Conservation (phyloP, 202 grass and related monocot species). For the Digitaria exilis region DNA sequence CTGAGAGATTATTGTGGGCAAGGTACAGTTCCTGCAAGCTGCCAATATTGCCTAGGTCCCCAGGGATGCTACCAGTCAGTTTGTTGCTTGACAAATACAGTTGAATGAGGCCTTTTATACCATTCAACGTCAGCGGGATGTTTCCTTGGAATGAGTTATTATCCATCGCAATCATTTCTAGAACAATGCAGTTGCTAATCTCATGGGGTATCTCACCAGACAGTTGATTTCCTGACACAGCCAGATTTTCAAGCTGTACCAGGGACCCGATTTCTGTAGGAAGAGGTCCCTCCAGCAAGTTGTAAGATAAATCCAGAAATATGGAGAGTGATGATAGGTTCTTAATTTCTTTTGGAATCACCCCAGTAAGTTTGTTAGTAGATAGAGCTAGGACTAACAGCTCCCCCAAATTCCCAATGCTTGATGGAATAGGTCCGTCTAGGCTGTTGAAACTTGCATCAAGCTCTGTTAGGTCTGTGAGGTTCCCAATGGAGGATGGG, state of each 20-base stretch:
- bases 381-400: slow-evolving; percentile 2
- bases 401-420: slow-evolving; percentile 29
- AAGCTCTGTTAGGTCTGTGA: slow-evolving; percentile 22
- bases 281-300: slow-evolving; percentile 30
- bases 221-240: slow-evolving; percentile 17
- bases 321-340: slow-evolving; percentile 9
- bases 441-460: slow-evolving; percentile 31
- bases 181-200: background rate
- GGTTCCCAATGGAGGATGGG: slow-evolving; percentile 26
- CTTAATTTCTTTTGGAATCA: slow-evolving; percentile 19
- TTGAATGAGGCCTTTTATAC: background rate
- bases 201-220: background rate
- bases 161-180: slow-evolving; percentile 9
- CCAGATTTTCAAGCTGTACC: background rate
- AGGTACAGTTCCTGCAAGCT: slow-evolving; percentile 12
- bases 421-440: slow-evolving; percentile 40
- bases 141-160: slow-evolving; percentile 12
- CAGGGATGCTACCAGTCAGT: slow-evolving; percentile 7
- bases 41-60: background rate
- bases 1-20: slow-evolving; percentile 23
- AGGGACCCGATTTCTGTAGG: slow-evolving; percentile 24
- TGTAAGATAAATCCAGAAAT: slow-evolving; percentile 25
- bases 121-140: slow-evolving; percentile 13
- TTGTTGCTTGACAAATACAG: slow-evolving; percentile 18
- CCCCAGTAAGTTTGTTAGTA: slow-evolving; percentile 20